Evolutionary conservation across 106 monocot species (phyloP).

Genomic region (Xerophyta viscosa): DNA sequence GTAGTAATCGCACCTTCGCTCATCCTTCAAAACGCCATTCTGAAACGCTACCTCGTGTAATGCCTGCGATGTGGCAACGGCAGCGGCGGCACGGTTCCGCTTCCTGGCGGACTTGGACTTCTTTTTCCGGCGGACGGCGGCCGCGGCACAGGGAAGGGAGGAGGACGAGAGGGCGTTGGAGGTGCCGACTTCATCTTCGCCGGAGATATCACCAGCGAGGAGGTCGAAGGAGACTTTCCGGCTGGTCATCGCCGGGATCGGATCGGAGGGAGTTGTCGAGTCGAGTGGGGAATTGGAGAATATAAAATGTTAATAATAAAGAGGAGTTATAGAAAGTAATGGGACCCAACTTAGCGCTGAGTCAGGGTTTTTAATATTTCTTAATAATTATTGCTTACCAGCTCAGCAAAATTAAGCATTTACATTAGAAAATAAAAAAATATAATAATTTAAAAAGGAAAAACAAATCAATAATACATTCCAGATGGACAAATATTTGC

Average conservation of each 20-base stretch:
- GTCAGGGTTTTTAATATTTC: no score
- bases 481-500: no score
- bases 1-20: no score
- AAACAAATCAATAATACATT: no score
- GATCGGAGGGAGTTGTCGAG: not conserved
- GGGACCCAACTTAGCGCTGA: no score
- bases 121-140: constrained; percentile 25
- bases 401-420: no score
- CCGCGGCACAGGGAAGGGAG: constrained; percentile 3
- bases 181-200: constrained; percentile 15
- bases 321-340: no score
- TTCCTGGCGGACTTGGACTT: constrained; percentile 31
- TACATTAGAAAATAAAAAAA: no score
- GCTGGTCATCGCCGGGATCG: constrained; percentile 20
- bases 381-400: no score
- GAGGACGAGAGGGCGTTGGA: not conserved
- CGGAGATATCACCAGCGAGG: constrained; percentile 37
- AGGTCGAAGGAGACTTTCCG: constrained; percentile 52
- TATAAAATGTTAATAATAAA: no score
- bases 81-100: constrained; percentile 9
- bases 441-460: no score
- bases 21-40: no score
- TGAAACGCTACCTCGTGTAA: not conserved
- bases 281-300: not conserved
- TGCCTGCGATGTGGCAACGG: not conserved